Base-by-base conservation (phyloP, 2,329 filamentous ascomycete genomes). In the Curvularia eragrostidis region DNA sequence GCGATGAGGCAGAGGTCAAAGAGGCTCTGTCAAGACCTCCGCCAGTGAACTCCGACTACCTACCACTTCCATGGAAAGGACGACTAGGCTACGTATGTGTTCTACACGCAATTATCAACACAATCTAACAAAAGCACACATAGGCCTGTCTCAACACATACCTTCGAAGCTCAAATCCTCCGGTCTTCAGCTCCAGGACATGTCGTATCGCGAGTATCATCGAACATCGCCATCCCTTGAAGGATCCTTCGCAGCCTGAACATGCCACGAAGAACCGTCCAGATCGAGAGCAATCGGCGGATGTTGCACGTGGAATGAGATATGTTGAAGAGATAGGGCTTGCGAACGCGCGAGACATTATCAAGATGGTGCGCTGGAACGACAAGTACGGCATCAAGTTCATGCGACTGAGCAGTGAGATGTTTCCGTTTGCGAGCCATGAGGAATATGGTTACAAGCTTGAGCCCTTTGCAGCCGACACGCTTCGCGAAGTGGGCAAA, bases 361-460 rank as follows among this genome's bases (percentile, higher is more conserved):
- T 84, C 56, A 96, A 96, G 76, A 91, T 97, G 86, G 71, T 97
- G 8, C 85, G 87, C 1, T 98, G 94, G 94, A 97, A 98, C 71
- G 89, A 96, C 63, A 90, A 87, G 65, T 97, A 94, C 64, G 89
- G 89, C 38, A 98, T 98, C 77, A 93, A 88, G 66, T 97, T 98
- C 75, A 87, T 98, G 85, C 87, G 94, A 1, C 81, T 98, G 19
- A 96, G 91, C 66, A 96, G 91, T 53, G 94, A 97, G 67, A 97
- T 97, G 91, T 98, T 98, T 64, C 94, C 94, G 0, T 97, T 97
- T 74, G 94, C 94, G 1, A 96, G 91, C 63, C 94, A 98, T 70
- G 84, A 85, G 23, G 89, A 91, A 61, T 89, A 96, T 64, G 94
- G 93, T 0, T 98, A 98, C 76, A 89, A 87, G 65, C 82, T 98